These are phyloP conservation scores for Termitomyces titanicus DNA, from an alignment of 768 basidiomycete species.

Conservation along the genomic window DNA sequence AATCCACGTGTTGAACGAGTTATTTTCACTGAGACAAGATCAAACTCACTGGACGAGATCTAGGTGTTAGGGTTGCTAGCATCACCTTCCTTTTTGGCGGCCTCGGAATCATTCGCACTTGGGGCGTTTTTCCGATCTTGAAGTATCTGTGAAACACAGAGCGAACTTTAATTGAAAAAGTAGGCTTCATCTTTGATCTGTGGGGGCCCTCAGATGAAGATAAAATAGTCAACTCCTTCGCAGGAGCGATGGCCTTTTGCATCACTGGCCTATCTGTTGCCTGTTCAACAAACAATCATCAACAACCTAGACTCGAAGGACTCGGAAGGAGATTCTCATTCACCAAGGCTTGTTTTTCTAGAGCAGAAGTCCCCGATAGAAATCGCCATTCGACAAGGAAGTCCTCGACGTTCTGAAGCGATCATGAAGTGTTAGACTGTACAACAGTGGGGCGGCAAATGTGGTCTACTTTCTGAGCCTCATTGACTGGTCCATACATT, in stretches of 20 bases:
- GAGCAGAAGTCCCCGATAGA: conserved; percentile 4
- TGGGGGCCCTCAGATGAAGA: neutral
- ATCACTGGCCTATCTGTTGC: neutral
- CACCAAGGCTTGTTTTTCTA: neutral
- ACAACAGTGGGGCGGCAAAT: neutral
- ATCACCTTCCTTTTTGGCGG: neutral
- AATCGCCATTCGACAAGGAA: conserved; percentile 9
- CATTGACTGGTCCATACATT: conserved; percentile 12
- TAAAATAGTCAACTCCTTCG: neutral
- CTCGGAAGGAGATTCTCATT: neutral
- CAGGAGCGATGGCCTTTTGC: neutral
- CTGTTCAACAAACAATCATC: neutral
- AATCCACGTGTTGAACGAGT: neutral
- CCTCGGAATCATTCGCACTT: neutral
- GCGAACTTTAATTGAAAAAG: neutral
- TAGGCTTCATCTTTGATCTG: neutral
- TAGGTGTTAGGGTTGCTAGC: neutral
- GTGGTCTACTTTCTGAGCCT: conserved; percentile 11
- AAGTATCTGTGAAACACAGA: neutral
- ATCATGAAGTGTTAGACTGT: neutral
- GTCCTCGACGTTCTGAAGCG: conserved; percentile 11
- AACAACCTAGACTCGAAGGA: neutral
- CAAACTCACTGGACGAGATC: conserved; percentile 3
- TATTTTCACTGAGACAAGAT: neutral
- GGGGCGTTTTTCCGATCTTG: neutral